These are phyloP conservation scores for Phoenix dactylifera DNA, from an alignment of 176 grass and related monocot species.

Conservation along the genomic window DNA sequence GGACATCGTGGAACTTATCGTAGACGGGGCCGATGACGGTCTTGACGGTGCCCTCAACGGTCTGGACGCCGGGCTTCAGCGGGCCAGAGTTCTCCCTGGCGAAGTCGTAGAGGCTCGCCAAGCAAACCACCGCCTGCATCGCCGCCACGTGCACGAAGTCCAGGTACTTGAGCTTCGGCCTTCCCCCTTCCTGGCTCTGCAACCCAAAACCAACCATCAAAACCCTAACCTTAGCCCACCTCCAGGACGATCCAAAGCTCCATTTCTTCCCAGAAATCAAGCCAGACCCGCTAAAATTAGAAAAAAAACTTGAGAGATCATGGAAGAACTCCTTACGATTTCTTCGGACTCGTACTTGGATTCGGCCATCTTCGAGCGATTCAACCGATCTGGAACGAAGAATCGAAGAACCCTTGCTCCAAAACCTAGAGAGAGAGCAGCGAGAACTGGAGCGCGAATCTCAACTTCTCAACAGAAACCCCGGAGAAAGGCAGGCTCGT, in stretches of 20 bases:
- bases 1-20: constrained; percentile 34
- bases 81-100: constrained; percentile 74
- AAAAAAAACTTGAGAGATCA: not conserved
- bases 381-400: constrained; percentile 6
- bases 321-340: constrained; percentile 2
- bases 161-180: constrained; percentile 45
- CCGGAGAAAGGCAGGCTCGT: no score
- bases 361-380: constrained; percentile 37
- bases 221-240: no score
- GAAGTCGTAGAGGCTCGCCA: constrained; percentile 44
- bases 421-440: no score
- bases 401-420: no score
- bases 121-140: constrained; percentile 37
- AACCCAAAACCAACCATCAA: not conserved
- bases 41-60: constrained; percentile 54
- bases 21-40: constrained; percentile 43
- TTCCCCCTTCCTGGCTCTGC: constrained; percentile 22
- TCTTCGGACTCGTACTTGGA: constrained; percentile 19
- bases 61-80: constrained; percentile 50
- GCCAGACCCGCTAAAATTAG: not conserved
- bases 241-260: not conserved
- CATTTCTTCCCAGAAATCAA: not conserved
- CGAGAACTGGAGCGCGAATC: no score
- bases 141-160: constrained; percentile 46
- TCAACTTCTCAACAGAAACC: no score